Percentiles rank a stretch among this genome's conserved stretches.
Evolutionary conservation across 331 rosid genomes (phyloP).

Genomic region (Acacia concinna): DNA sequence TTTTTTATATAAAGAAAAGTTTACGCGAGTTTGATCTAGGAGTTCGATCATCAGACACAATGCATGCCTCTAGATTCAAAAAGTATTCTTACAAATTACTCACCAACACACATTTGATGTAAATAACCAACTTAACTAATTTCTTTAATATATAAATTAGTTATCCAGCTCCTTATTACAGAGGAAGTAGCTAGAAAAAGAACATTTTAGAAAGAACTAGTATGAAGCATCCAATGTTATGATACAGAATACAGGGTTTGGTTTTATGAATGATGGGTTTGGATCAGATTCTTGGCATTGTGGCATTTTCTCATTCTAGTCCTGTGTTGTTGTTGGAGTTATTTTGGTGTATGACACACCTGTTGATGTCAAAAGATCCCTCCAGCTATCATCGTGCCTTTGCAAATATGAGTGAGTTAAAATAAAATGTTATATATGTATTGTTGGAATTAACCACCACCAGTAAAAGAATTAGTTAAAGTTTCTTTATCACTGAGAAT

Average conservation of each 20-base stretch:
- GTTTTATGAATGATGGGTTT: not conserved
- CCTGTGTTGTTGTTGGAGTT: not conserved
- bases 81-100: too few relatives aligned
- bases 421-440: not conserved
- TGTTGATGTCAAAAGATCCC: not conserved
- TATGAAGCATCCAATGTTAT: not conserved
- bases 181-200: not conserved
- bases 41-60: fast-evolving
- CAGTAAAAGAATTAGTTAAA: not conserved
- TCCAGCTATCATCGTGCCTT: too few relatives aligned
- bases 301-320: not conserved
- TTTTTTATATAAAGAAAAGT: not conserved
- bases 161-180: too few relatives aligned
- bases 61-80: too few relatives aligned
- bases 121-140: too few relatives aligned
- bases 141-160: too few relatives aligned
- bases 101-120: not conserved
- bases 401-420: not conserved
- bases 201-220: not conserved
- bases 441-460: not conserved
- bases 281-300: not conserved
- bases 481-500: not conserved
- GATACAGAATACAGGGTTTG: not conserved
- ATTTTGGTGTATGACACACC: not conserved
- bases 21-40: too few relatives aligned